Evolutionary conservation across 2,329 filamentous ascomycete genomes (phyloP).

Genomic region (Cordyceps fumosorosea): DNA sequence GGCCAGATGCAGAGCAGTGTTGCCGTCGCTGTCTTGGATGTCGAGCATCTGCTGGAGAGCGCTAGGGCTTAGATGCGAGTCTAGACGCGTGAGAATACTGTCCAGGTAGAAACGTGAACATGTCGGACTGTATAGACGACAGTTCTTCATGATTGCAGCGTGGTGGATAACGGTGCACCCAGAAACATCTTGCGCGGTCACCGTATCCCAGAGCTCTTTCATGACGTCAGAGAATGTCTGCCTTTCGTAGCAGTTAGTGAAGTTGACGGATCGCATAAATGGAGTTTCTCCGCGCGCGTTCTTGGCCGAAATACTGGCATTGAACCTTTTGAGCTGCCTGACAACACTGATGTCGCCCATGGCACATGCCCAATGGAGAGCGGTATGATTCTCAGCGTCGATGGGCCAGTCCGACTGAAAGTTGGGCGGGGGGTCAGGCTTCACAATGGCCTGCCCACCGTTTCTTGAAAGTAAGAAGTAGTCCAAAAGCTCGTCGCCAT

Average conservation of each 20-base stretch:
- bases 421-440: slow-evolving; percentile 72
- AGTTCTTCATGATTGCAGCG: slow-evolving; percentile 80
- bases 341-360: slow-evolving; percentile 96
- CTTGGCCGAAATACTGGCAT: slow-evolving; percentile 64
- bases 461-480: slow-evolving; percentile 89
- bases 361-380: slow-evolving; percentile 92
- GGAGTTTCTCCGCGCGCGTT: slow-evolving; percentile 79
- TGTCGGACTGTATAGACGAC: slow-evolving; percentile 73
- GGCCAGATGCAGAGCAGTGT: slow-evolving; percentile 71
- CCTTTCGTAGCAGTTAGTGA: slow-evolving; percentile 96
- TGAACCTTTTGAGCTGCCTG: slow-evolving; percentile 75
- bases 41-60: slow-evolving; percentile 76
- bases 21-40: slow-evolving; percentile 75
- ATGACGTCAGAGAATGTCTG: slow-evolving; percentile 81
- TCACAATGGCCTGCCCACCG: slow-evolving; percentile 59
- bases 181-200: slow-evolving; percentile 70
- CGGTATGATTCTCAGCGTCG: slow-evolving; percentile 86
- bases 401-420: slow-evolving; percentile 91
- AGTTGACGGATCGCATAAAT: slow-evolving; percentile 88
- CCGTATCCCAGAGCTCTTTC: slow-evolving; percentile 74
- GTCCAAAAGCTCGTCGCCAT: slow-evolving; percentile 87
- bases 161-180: slow-evolving; percentile 91
- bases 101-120: slow-evolving; percentile 93
- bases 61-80: slow-evolving; percentile 56
- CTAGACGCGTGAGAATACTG: slow-evolving; percentile 81